phyloP scores from a whole-genome alignment of 257 asterid genomes.

The Henckelia pumila region DNA sequence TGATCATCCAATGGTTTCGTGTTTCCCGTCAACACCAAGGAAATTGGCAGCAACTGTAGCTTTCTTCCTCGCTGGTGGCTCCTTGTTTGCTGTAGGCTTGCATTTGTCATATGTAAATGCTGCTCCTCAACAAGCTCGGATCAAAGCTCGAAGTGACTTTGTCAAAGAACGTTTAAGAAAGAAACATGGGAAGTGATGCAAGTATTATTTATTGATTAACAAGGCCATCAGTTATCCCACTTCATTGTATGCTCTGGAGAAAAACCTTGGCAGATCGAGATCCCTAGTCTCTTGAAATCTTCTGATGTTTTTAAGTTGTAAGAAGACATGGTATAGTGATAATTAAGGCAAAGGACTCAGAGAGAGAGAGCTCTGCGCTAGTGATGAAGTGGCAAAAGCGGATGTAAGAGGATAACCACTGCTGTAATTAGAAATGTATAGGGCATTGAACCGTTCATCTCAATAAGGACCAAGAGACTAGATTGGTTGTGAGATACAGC shows the following conservation, averaged over 20 bases:
- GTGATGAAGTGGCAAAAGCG: too few species aligned
- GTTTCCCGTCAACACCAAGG: conserved; percentile 55
- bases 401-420: too few species aligned
- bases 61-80: conserved; percentile 45
- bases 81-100: conserved; percentile 61
- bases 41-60: conserved; percentile 38
- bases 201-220: neutral
- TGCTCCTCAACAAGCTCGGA: conserved; percentile 84
- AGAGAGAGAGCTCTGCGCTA: too few species aligned
- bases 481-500: too few species aligned
- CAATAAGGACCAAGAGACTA: too few species aligned
- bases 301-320: neutral
- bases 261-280: neutral
- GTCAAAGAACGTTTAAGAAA: conserved; percentile 56
- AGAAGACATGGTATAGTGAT: too few species aligned
- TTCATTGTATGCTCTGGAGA: neutral
- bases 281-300: neutral
- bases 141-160: conserved; percentile 60
- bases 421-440: too few species aligned
- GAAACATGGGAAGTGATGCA: conserved; percentile 42
- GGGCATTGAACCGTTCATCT: too few species aligned
- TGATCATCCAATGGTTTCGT: conserved; percentile 44
- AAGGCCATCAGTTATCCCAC: neutral
- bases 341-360: too few species aligned
- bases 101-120: conserved; percentile 51